Conservation (phyloP, 345 rosid species). For the rapeseed (Brassica napus) region Da-Ae NC_063434.1:5607001-5607500, state of each 20-base stretch:
- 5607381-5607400: too few relatives aligned
- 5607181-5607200: constrained; percentile 10
- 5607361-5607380: too few relatives aligned
- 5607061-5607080: background rate
- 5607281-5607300: background rate
- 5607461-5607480: too few relatives aligned
- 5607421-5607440: too few relatives aligned
- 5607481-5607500: too few relatives aligned
- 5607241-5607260: constrained; percentile 31
- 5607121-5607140: background rate
- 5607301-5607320: too few relatives aligned
- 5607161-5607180: background rate
- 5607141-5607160: background rate
- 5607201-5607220: constrained; percentile 21
- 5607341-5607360: too few relatives aligned
- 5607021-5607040: background rate
- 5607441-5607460: too few relatives aligned
- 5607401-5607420: too few relatives aligned
- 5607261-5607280: constrained; percentile 25
- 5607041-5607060: background rate
- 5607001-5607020: background rate
- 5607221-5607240: constrained; percentile 32
- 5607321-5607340: too few relatives aligned
- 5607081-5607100: constrained; percentile 1
- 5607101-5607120: background rate